Evolutionary conservation across 306 rosid species (phyloP).

Genomic region (Luffa acutangula): DNA sequence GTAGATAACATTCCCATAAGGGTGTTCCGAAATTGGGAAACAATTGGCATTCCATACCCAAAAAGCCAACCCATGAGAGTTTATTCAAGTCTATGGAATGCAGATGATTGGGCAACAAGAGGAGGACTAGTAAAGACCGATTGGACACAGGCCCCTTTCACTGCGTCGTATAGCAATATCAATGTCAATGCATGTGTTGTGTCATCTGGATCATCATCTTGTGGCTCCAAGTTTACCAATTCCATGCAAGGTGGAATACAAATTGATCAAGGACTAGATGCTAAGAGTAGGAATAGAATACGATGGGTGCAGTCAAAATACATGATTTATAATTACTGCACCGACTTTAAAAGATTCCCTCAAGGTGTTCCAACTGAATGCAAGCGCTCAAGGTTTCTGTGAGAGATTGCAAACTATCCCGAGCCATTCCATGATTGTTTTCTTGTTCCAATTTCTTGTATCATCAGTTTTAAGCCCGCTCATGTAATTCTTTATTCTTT

Average conservation of each 20-base stretch:
- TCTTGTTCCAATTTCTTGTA: background rate
- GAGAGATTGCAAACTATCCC: background rate
- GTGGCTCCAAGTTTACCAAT: background rate
- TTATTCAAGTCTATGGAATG: constrained; percentile 35
- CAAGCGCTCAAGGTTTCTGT: constrained; percentile 10
- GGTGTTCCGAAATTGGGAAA: constrained; percentile 27
- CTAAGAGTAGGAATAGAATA: constrained; percentile 22
- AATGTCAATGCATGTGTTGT: constrained; percentile 20
- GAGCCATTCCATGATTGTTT: background rate
- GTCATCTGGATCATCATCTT: constrained; percentile 6
- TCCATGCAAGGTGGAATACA: background rate
- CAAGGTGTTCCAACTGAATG: constrained; percentile 37
- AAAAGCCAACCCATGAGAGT: constrained; percentile 30
- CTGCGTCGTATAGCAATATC: constrained; percentile 29
- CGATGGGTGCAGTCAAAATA: constrained; percentile 36
- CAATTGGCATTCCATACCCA: constrained; percentile 22
- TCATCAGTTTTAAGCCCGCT: background rate
- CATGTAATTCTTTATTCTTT: constrained; percentile 1
- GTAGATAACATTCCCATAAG: constrained; percentile 31
- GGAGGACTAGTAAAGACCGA: constrained; percentile 38
- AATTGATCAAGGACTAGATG: constrained; percentile 23
- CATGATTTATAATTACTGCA: constrained; percentile 43
- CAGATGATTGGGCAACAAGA: constrained; percentile 40
- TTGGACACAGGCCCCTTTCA: constrained; percentile 43
- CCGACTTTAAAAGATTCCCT: constrained; percentile 27